Evolutionary conservation across 768 basidiomycete species (phyloP).

Genomic region (Kwoniella newhampshirensis): DNA sequence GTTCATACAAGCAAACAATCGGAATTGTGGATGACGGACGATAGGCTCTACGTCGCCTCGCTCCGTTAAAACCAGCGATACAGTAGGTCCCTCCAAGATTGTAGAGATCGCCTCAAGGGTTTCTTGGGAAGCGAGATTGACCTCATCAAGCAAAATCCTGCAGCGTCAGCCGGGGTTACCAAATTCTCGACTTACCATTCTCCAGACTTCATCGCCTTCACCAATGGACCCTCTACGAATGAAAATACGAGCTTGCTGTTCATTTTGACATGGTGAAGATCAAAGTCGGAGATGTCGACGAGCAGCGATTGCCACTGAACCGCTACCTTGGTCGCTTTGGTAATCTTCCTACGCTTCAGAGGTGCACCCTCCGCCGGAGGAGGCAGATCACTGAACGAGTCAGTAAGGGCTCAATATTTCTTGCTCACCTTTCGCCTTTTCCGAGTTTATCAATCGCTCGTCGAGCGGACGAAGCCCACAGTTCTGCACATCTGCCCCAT

Average conservation of each 20-base stretch:
- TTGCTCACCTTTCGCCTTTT: slow-evolving; percentile 14
- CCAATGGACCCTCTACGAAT: slow-evolving; percentile 94
- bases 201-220: slow-evolving; percentile 80
- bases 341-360: slow-evolving; percentile 69
- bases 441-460: slow-evolving; percentile 57
- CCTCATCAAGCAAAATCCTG: slow-evolving; percentile 93
- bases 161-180: slow-evolving; percentile 3
- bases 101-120: slow-evolving; percentile 88
- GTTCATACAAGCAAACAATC: slow-evolving; percentile 98
- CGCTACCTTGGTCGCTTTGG: slow-evolving; percentile 43
- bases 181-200: slow-evolving; percentile 69
- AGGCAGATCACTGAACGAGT: background rate
- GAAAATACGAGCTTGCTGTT: slow-evolving; percentile 88
- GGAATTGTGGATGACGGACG: slow-evolving; percentile 89
- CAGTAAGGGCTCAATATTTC: background rate
- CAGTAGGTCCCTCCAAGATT: slow-evolving; percentile 77
- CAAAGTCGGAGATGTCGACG: slow-evolving; percentile 71
- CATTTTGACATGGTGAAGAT: slow-evolving; percentile 77
- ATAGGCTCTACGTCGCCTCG: slow-evolving; percentile 86
- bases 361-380: slow-evolving; percentile 55
- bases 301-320: slow-evolving; percentile 69
- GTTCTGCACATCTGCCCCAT: slow-evolving; percentile 77
- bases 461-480: slow-evolving; percentile 64
- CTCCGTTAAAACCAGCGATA: slow-evolving; percentile 90
- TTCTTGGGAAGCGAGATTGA: slow-evolving; percentile 90